Base-by-base conservation (phyloP, 331 rosid species). In the Ulmus americana region DNA sequence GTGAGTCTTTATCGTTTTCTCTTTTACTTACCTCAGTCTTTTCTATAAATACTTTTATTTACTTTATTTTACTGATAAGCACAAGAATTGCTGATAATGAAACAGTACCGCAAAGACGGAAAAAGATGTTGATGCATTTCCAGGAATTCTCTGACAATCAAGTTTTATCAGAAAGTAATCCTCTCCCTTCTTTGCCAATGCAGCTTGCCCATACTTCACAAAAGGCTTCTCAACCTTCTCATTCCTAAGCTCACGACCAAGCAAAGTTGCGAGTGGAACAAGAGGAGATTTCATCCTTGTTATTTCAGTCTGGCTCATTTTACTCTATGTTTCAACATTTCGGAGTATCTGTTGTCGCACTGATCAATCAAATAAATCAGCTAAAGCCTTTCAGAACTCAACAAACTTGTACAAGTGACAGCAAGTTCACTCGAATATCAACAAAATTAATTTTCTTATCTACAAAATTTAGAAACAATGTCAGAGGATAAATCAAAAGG, bases 181-280 rank as follows among this genome's bases (percentile, higher is more conserved):
- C 80, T 92, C 98, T 68, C 98, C 98, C 73, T 92, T 92, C 84
- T 85, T 92, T 13, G 97, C 97, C 91, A 92, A 82, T 70, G 91
- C 98, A 69, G 98, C 95, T 78, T 92, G 98, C 11, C 98, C 98
- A 69, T 80, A 80, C 82, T 90, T 92, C 47, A 92, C 83, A 50
- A 77, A 87, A 60, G 98, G 98, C 53, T 82, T 77, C 80, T 85
- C 95, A 72, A 85, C 86, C 67, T 82, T 87, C 64, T 82, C 91
- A 40, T 70, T 79, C 68, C 97, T 85, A 75, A 92, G 85, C 86
- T 92, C 98, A 12, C 88, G 97, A 70, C 98, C 98, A 45, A 92
- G 77, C 76, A 92, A 80, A 56, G 98, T 92, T 4, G 89, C 98
- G 67, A 92, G 86, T 0, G 98, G 96, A 67, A 87, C 89, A 10